Percentiles rank a stretch among this genome's conserved stretches.
Conservation (phyloP, 192 early-diverging fungal species). For the Gamsiella multidivaricata region DNA sequence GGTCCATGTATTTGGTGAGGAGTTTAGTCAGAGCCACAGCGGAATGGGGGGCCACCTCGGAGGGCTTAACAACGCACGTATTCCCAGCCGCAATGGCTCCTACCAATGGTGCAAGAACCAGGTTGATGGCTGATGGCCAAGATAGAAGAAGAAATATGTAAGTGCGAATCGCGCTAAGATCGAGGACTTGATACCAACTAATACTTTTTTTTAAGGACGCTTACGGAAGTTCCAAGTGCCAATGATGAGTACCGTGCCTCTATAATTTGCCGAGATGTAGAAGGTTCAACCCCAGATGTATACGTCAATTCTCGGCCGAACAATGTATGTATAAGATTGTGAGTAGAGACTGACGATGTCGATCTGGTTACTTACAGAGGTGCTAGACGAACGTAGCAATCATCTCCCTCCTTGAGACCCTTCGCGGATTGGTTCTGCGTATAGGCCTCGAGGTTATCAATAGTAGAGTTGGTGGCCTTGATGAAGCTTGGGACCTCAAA, state of each 20-base stretch:
- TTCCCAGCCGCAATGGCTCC: conserved; percentile 73
- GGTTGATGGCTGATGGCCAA: conserved; percentile 48
- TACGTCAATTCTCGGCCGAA: too few relatives aligned
- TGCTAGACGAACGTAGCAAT: conserved; percentile 30
- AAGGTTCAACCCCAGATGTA: too few relatives aligned
- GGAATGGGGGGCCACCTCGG: conserved; percentile 61
- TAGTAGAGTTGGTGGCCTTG: conserved; percentile 4
- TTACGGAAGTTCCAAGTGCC: conserved; percentile 68
- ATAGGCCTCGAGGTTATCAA: conserved; percentile 29
- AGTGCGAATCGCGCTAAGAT: not conserved
- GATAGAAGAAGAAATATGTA: not conserved
- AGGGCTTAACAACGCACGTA: conserved; percentile 58
- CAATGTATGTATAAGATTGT: too few relatives aligned
- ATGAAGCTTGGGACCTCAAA: conserved; percentile 18
- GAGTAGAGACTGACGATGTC: too few relatives aligned
- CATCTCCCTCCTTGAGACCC: conserved; percentile 16
- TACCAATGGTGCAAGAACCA: conserved; percentile 62
- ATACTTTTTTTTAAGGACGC: not conserved
- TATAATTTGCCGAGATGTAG: too few relatives aligned
- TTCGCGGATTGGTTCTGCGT: conserved; percentile 7
- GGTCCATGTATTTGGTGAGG: conserved; percentile 69
- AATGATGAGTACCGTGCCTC: conserved; percentile 53
- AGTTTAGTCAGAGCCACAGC: conserved; percentile 57
- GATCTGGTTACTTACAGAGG: conserved; percentile 50
- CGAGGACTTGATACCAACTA: not conserved